phyloP scores from a whole-genome alignment of 73 alveolate genomes.

The Tetrahymena elliotti region DNA sequence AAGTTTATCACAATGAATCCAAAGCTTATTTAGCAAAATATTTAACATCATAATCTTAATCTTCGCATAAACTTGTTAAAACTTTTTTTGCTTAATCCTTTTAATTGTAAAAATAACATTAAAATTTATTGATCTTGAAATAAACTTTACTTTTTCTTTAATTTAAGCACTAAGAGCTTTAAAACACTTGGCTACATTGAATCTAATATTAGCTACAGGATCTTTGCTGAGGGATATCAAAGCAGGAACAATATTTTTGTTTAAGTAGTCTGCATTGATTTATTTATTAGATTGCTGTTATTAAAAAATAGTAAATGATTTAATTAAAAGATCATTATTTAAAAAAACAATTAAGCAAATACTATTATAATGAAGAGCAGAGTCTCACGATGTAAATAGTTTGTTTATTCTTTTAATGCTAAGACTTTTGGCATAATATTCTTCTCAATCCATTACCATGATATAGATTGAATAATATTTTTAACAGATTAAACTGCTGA shows the following conservation, averaged over 20 bases:
- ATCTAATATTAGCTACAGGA: constrained; percentile 34
- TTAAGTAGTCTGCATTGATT: constrained; percentile 15
- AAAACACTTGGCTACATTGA: constrained; percentile 11
- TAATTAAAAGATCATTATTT: not conserved
- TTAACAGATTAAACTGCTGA: constrained; percentile 19
- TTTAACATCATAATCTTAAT: constrained; percentile 32
- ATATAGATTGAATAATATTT: constrained; percentile 10
- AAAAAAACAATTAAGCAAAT: not conserved
- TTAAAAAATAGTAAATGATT: not conserved
- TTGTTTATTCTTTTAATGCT: constrained; percentile 1
- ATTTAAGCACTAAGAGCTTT: not conserved
- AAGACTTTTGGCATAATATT: constrained; percentile 16
- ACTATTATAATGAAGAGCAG: constrained; percentile 29
- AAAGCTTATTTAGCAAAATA: constrained; percentile 33
- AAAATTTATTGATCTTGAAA: too few species aligned
- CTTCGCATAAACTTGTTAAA: constrained; percentile 20
- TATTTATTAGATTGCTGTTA: constrained; percentile 5
- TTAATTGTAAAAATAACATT: too few species aligned
- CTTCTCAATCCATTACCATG: constrained; percentile 30
- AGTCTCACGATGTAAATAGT: constrained; percentile 34
- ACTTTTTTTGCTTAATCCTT: constrained; percentile 23
- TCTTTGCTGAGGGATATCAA: constrained; percentile 15
- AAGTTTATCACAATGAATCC: not conserved
- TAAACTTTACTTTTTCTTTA: constrained; percentile 11
- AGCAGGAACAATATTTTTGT: constrained; percentile 7